Evolutionary conservation across 805 yeast species (phyloP).

Genomic region (Jamesozyma hellenica): DNA sequence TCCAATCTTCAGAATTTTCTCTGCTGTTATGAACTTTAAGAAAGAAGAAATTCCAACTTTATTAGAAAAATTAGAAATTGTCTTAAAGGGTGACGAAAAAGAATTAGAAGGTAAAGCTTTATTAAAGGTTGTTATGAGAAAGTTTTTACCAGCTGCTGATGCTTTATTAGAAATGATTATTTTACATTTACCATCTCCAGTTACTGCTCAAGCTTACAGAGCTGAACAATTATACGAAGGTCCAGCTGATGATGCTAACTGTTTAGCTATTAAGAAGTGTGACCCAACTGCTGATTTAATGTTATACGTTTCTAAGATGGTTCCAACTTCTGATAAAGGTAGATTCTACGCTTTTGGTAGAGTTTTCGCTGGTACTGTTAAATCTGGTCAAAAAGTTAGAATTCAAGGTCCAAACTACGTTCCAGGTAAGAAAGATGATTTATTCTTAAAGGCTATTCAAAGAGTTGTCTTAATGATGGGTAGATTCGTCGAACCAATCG

Average conservation of each 20-base stretch:
- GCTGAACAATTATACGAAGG: constrained; percentile 99
- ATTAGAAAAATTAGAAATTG: constrained; percentile 87
- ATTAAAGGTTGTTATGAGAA: constrained; percentile 97
- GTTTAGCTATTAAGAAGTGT: constrained; percentile 92
- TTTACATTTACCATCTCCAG: constrained; percentile 98
- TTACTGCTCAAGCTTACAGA: constrained; percentile 98
- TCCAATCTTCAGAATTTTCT: constrained; percentile 96
- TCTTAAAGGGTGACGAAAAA: constrained; percentile 92
- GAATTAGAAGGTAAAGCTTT: constrained; percentile 98
- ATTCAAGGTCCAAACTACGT: constrained; percentile 99
- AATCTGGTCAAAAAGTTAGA: constrained; percentile 97
- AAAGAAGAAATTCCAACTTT: constrained; percentile 90
- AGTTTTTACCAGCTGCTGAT: constrained; percentile 99
- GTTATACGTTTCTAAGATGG: constrained; percentile 99
- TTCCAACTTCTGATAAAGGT: constrained; percentile 99
- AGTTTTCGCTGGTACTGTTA: constrained; percentile 99
- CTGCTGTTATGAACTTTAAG: constrained; percentile 98
- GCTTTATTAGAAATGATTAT: constrained; percentile 98
- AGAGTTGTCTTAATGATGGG: constrained; percentile 99
- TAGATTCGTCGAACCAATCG: constrained; percentile 94
- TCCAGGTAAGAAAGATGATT: constrained; percentile 97
- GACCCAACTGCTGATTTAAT: constrained; percentile 96
- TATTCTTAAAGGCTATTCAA: constrained; percentile 94
- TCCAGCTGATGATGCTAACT: constrained; percentile 86
- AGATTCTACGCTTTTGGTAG: constrained; percentile 99